Evolutionary conservation across 2,329 filamentous ascomycete species (phyloP).

Genomic region (Verticillium longisporum): DNA sequence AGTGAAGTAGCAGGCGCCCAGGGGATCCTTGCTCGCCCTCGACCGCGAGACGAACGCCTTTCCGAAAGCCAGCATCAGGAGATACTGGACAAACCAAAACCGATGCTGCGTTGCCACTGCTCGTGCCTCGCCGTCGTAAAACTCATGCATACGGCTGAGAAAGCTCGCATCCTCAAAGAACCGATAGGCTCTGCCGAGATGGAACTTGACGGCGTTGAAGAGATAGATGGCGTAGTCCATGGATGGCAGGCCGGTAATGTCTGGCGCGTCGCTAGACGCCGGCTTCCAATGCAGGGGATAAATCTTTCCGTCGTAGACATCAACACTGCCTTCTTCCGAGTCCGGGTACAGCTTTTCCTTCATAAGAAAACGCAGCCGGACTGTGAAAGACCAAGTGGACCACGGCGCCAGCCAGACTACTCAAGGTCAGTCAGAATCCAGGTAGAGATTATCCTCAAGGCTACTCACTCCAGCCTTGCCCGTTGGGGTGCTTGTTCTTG

Average conservation of each 20-base stretch:
- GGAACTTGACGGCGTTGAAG: slow-evolving; percentile 15
- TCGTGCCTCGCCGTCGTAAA: slow-evolving; percentile 16
- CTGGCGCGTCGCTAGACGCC: background rate
- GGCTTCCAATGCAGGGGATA: slow-evolving; percentile 19
- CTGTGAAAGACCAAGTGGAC: slow-evolving; percentile 26
- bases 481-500: slow-evolving; percentile 20
- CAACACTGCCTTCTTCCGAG: slow-evolving; percentile 9
- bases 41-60: slow-evolving; percentile 17
- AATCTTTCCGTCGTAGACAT: slow-evolving; percentile 20
- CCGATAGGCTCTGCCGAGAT: slow-evolving; percentile 20
- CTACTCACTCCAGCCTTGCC: slow-evolving; percentile 27
- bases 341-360: slow-evolving; percentile 20
- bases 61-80: slow-evolving; percentile 21
- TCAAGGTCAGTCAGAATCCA: background rate
- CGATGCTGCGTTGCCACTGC: slow-evolving; percentile 12
- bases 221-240: slow-evolving; percentile 14
- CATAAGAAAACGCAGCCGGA: slow-evolving; percentile 22
- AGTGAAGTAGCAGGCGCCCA: slow-evolving; percentile 17
- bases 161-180: slow-evolving; percentile 19
- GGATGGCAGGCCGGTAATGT: slow-evolving; percentile 2
- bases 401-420: slow-evolving; percentile 22
- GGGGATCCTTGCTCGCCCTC: slow-evolving; percentile 10
- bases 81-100: slow-evolving; percentile 18
- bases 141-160: slow-evolving; percentile 15
- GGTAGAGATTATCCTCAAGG: background rate